These are phyloP conservation scores for Coemansia sp. DNA, from an alignment of 192 early-diverging fungal species.

Conservation along the genomic window DNA sequence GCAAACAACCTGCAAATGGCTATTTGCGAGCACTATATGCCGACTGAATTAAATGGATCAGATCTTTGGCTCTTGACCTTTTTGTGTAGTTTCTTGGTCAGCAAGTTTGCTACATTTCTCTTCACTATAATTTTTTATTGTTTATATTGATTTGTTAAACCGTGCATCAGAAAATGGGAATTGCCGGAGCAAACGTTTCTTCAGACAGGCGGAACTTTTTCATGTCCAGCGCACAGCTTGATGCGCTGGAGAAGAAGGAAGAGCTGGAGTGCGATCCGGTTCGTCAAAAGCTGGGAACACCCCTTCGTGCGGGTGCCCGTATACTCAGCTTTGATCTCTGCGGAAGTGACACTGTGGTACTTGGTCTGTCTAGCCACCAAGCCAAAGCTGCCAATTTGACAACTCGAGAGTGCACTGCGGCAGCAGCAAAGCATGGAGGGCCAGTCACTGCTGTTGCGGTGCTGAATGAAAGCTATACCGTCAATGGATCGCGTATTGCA, in stretches of 20 bases:
- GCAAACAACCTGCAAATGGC: no score
- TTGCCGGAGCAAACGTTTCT: slow-evolving; percentile 34
- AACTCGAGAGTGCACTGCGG: slow-evolving; percentile 6
- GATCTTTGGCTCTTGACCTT: no score
- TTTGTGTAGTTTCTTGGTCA: no score
- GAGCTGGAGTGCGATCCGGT: slow-evolving; percentile 41
- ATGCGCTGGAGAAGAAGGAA: slow-evolving; percentile 46
- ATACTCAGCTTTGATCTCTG: slow-evolving; percentile 38
- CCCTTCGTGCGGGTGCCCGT: slow-evolving; percentile 34
- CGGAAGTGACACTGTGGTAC: slow-evolving; percentile 24
- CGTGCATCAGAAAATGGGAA: not conserved
- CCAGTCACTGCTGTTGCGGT: slow-evolving; percentile 69
- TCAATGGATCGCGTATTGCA: slow-evolving; percentile 67
- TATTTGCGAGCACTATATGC: no score
- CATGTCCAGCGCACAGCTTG: slow-evolving; percentile 54
- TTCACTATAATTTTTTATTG: no score
- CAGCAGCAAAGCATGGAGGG: slow-evolving; percentile 56
- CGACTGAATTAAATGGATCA: no score
- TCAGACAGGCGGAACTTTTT: slow-evolving; percentile 48
- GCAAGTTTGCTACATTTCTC: no score
- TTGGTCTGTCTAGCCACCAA: slow-evolving; percentile 44
- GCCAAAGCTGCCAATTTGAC: slow-evolving; percentile 36
- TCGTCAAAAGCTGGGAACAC: slow-evolving; percentile 41
- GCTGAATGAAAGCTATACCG: slow-evolving; percentile 35
- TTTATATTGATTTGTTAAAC: not conserved